phyloP scores from a whole-genome alignment of 2,329 filamentous ascomycete genomes.

The Trichoderma lentiforme region DNA sequence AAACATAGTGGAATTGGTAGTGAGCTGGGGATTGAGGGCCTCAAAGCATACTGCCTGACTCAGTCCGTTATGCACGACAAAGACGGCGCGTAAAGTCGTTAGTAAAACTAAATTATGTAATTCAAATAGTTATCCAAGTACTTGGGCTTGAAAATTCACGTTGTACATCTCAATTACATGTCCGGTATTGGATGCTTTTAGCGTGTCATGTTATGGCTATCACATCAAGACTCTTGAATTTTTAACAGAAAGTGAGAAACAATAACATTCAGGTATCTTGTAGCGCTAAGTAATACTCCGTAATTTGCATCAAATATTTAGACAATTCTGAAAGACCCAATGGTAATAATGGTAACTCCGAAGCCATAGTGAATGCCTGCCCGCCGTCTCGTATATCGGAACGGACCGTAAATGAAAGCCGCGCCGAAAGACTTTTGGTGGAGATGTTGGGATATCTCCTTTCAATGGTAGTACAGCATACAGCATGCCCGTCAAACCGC shows the following conservation, averaged over 20 bases:
- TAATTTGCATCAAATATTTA: neutral
- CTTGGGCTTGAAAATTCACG: neutral
- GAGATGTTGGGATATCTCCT: neutral
- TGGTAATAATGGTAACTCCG: neutral
- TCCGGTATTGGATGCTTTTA: neutral
- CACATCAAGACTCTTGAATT: neutral
- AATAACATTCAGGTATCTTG: neutral
- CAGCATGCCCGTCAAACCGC: neutral
- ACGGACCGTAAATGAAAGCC: neutral
- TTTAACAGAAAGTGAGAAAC: neutral
- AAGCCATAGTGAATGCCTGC: neutral
- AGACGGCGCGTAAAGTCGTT: neutral
- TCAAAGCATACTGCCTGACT: neutral
- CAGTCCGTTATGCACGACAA: neutral
- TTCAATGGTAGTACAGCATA: neutral
- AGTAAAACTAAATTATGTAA: neutral
- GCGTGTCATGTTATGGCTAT: neutral
- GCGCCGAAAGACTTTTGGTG: neutral
- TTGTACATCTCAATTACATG: neutral
- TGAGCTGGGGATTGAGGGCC: neutral
- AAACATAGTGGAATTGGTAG: conserved; percentile 60
- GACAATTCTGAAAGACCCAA: neutral
- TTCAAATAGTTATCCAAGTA: neutral
- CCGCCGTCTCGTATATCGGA: neutral
- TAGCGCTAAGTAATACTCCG: neutral